Evolutionary conservation across 2,329 filamentous ascomycete genomes (phyloP), one percentile per base, ranked within the genome.

Genomic region (Epichloe bromicola): DNA sequence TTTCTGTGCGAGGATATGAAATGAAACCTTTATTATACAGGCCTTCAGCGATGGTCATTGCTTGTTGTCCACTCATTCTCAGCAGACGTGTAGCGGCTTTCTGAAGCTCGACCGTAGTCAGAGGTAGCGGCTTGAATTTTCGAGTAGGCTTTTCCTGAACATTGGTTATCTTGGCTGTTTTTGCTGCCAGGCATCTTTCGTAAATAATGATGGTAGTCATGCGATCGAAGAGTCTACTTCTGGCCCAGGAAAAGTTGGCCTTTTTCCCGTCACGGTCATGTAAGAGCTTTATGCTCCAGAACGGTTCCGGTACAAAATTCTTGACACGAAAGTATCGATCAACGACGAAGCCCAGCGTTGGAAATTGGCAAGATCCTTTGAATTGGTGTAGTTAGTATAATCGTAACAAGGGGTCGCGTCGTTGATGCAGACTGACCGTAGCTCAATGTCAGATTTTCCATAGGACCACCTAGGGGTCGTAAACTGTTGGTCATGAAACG

Each of bases 1-100:
- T 98, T 67, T 98, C 93, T 0, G 93, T 98, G 67, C 93, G 83
- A 1, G 93, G 93, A 67, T 98, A 98, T 66, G 90, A 96, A 67
- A 98, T 95, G 69, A 90, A 97, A 0, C 93, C 93, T 65, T 86
- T 89, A 46, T 89, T 90, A 71, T 98, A 98, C 2, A 98, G 78
- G 5, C 74, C 73, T 66, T 98, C 93, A 4, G 93, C 93, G 23
- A 85, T 74, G 46, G 77, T 84, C 90, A 98, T 96, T 43, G 95
- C 88, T 53, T 85, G 78, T 59, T 95, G 86, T 70, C 90, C 90
- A 56, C 83, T 88, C 82, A 98, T 88, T n/a, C 82, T 82, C 23
- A 98, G 75, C 60, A 94, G 88, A 30, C 83, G 79, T 56, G 87
- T 95, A 12, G 93, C 91, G 69, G 90, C 91, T 69, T 97, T 98